Conservation (phyloP, 2,329 filamentous ascomycete species). For the Ophiocordyceps robertsii region DNA sequence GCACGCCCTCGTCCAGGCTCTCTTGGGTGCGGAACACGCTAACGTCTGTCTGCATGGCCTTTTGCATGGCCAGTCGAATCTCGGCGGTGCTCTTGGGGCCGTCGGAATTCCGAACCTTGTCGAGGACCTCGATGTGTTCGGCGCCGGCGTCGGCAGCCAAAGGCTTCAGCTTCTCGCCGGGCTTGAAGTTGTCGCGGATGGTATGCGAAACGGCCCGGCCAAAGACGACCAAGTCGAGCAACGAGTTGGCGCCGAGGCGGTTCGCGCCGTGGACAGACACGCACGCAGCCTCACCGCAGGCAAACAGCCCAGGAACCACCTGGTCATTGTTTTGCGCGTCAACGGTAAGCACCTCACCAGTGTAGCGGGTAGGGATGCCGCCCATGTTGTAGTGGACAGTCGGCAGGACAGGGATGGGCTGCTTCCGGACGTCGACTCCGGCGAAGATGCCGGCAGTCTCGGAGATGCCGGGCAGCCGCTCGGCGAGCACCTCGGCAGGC, state of each 20-base stretch:
- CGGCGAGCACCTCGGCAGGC: slow-evolving; percentile 80
- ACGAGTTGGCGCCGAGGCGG: slow-evolving; percentile 93
- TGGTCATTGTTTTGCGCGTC: slow-evolving; percentile 80
- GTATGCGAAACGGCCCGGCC: slow-evolving; percentile 95
- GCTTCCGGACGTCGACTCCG: slow-evolving; percentile 92
- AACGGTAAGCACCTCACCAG: slow-evolving; percentile 84
- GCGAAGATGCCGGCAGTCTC: slow-evolving; percentile 97
- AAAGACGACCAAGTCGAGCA: slow-evolving; percentile 94
- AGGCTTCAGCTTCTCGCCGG: slow-evolving; percentile 67
- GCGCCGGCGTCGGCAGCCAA: slow-evolving; percentile 77
- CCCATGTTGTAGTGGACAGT: slow-evolving; percentile 99
- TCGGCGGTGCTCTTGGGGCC: slow-evolving; percentile 82
- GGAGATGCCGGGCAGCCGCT: slow-evolving; percentile 95
- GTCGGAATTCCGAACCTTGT: slow-evolving; percentile 70
- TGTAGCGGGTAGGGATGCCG: slow-evolving; percentile 95
- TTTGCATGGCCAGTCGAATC: slow-evolving; percentile 87
- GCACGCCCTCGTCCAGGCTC: slow-evolving; percentile 83
- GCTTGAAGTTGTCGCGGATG: slow-evolving; percentile 86
- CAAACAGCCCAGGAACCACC: slow-evolving; percentile 88
- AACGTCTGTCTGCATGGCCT: slow-evolving; percentile 95
- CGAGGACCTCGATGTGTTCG: slow-evolving; percentile 73
- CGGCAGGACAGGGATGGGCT: slow-evolving; percentile 90
- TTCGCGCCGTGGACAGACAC: slow-evolving; percentile 98
- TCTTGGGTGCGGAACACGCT: slow-evolving; percentile 93
- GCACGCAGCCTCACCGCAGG: slow-evolving; percentile 92